phyloP scores from a whole-genome alignment of 2,329 filamentous ascomycete genomes.

The Aspergillus sp. region DNA sequence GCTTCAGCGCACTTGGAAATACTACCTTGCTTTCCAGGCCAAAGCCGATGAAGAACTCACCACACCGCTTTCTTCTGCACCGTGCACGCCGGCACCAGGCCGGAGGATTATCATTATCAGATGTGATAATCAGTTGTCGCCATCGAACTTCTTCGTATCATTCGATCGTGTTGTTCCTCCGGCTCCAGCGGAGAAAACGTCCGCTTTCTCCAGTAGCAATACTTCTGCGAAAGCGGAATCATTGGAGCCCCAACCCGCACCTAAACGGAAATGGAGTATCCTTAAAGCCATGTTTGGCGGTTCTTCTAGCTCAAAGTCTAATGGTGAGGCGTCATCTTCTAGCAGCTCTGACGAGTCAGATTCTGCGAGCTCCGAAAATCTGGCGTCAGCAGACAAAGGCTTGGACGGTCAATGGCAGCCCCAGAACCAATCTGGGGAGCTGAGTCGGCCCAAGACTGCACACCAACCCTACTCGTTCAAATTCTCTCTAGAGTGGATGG shows the following conservation, averaged over 20 bases:
- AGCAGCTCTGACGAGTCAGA: slow-evolving; percentile 43
- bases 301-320: slow-evolving; percentile 47
- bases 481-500: slow-evolving; percentile 68
- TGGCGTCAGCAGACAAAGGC: slow-evolving; percentile 27
- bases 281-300: slow-evolving; percentile 54
- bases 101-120: slow-evolving; percentile 87
- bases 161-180: slow-evolving; percentile 62
- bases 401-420: slow-evolving; percentile 31
- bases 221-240: slow-evolving; percentile 28
- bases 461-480: slow-evolving; percentile 65
- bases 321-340: slow-evolving; percentile 43
- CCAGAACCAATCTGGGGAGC: slow-evolving; percentile 27
- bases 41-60: slow-evolving; percentile 61
- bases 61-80: slow-evolving; percentile 70
- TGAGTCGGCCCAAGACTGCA: slow-evolving; percentile 39
- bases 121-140: slow-evolving; percentile 66
- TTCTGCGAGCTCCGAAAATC: slow-evolving; percentile 29
- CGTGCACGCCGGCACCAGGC: slow-evolving; percentile 81
- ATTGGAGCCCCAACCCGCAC: slow-evolving; percentile 26
- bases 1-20: slow-evolving; percentile 72
- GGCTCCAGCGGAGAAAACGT: slow-evolving; percentile 33
- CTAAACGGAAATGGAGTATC: slow-evolving; percentile 54
- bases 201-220: slow-evolving; percentile 36
- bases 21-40: slow-evolving; percentile 75
- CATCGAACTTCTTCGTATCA: slow-evolving; percentile 58